phyloP scores from a whole-genome alignment of 805 yeast species.

The Saccharomycopsis fodiens region DNA sequence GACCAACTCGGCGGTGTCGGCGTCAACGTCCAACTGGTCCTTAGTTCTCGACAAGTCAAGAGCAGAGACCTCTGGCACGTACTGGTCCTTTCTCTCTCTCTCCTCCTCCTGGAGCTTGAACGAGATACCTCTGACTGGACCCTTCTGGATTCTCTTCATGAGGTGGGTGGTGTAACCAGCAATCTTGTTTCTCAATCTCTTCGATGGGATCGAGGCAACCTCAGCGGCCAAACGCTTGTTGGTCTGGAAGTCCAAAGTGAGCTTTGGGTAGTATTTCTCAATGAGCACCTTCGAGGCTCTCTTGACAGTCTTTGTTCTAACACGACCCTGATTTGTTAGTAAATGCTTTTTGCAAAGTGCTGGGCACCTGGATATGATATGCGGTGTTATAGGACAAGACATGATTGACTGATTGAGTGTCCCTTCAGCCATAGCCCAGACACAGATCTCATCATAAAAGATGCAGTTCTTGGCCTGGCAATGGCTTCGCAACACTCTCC shows the following conservation, averaged over 20 bases:
- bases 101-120: constrained; percentile 99
- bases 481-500: no score
- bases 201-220: constrained; percentile 98
- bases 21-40: constrained; percentile 66
- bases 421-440: no score
- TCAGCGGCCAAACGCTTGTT: constrained; percentile 99
- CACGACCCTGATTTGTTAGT: constrained; percentile 78
- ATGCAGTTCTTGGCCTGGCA: no score
- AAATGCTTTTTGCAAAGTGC: background rate
- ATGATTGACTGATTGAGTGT: no score
- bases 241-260: constrained; percentile 98
- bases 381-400: no score
- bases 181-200: constrained; percentile 99
- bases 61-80: constrained; percentile 99
- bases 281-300: constrained; percentile 99
- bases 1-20: constrained; percentile 20
- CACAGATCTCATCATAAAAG: no score
- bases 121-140: constrained; percentile 99
- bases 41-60: constrained; percentile 95
- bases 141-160: constrained; percentile 99
- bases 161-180: constrained; percentile 99
- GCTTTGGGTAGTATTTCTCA: constrained; percentile 99
- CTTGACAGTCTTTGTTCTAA: constrained; percentile 99
- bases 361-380: no score
- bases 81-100: constrained; percentile 99